phyloP scores from a whole-genome alignment of 306 rosid genomes.

The Vigna radiata region DNA sequence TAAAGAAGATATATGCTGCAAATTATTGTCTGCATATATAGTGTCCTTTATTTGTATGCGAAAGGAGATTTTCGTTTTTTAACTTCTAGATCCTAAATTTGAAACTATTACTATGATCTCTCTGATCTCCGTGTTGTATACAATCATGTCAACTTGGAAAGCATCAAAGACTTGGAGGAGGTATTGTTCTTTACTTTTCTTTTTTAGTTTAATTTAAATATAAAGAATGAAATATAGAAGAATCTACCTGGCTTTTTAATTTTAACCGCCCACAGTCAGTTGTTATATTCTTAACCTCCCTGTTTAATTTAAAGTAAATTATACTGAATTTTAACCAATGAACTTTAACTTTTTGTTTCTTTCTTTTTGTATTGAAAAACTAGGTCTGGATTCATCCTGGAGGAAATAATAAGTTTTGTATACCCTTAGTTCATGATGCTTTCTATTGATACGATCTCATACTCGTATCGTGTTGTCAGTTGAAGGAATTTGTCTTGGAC shows the following conservation, averaged over 20 bases:
- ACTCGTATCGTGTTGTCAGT: constrained; percentile 49
- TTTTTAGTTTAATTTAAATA: not conserved
- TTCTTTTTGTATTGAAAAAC: not conserved
- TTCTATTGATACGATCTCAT: constrained; percentile 1
- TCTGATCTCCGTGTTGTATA: constrained; percentile 23
- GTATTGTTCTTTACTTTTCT: constrained; percentile 46
- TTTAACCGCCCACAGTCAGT: constrained; percentile 18
- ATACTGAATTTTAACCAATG: no score
- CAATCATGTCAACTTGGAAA: constrained; percentile 88
- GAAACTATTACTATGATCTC: constrained; percentile 6
- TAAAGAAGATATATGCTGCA: not conserved
- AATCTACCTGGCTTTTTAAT: not conserved
- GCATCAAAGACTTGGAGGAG: constrained; percentile 75
- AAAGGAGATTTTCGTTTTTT: not conserved
- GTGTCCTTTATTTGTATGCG: constrained; percentile 18
- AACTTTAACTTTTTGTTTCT: no score
- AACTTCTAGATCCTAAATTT: not conserved
- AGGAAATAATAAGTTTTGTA: not conserved
- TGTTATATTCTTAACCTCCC: constrained; percentile 19
- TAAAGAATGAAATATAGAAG: constrained; percentile 8
- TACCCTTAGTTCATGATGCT: constrained; percentile 24
- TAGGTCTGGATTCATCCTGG: constrained; percentile 7
- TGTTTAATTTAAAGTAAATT: no score
- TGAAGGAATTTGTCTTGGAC: constrained; percentile 79
- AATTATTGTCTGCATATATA: constrained; percentile 1